Conservation (phyloP, 108 stramenopile species). For the Fistulifera pelliculosa region DNA sequence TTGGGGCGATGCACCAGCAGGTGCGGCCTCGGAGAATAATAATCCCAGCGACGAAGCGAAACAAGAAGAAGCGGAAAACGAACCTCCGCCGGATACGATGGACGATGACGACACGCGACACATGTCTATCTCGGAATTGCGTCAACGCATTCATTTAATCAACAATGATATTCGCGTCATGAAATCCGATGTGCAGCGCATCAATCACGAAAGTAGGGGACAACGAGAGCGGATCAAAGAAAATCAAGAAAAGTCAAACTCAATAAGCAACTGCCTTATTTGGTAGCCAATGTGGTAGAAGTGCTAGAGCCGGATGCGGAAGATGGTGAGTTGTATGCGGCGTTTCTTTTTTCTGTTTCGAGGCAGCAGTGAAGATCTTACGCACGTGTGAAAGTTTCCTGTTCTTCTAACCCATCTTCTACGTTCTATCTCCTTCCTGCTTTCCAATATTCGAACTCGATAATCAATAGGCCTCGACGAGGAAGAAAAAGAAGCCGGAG, state of each 20-base stretch:
- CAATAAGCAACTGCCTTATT: conserved; percentile 98
- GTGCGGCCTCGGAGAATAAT: conserved; percentile 21
- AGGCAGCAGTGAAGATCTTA: neutral
- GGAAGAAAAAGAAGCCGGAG: conserved; percentile 36
- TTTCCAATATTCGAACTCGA: neutral
- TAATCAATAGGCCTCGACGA: conserved; percentile 48
- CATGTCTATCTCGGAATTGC: conserved; percentile 88
- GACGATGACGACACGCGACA: conserved; percentile 77
- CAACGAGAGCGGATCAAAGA: conserved; percentile 95
- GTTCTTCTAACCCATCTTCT: too few species aligned
- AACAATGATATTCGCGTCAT: conserved; percentile 98
- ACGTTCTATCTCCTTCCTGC: too few species aligned
- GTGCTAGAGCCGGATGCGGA: conserved; percentile 87
- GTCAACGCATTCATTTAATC: conserved; percentile 91
- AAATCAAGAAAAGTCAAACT: conserved; percentile 98
- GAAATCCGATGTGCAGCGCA: conserved; percentile 91
- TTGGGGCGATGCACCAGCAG: conserved; percentile 71
- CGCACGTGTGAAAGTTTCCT: too few species aligned
- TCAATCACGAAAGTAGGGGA: conserved; percentile 84
- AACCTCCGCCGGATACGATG: conserved; percentile 19
- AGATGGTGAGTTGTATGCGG: conserved; percentile 49
- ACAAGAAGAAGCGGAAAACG: conserved; percentile 21
- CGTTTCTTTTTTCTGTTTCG: neutral
- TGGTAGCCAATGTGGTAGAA: conserved; percentile 98
- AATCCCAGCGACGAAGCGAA: conserved; percentile 19